These are phyloP conservation scores for Metarhizium brunneum DNA, from an alignment of 2,329 filamentous ascomycete genomes.

Conservation along the genomic window DNA sequence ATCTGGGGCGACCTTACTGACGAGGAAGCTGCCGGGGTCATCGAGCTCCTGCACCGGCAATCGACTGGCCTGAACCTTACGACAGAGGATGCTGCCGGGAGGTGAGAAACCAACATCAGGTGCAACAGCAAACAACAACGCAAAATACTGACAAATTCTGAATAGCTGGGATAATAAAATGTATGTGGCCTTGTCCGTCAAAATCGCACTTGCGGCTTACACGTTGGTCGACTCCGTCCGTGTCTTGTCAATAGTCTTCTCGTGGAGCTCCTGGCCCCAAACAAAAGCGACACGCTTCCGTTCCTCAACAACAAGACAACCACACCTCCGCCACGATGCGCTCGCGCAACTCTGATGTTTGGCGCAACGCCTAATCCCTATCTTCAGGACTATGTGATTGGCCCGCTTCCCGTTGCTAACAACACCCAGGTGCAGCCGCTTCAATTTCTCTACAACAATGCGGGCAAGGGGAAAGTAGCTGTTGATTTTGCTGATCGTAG, in stretches of 20 bases:
- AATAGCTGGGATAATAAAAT: neutral
- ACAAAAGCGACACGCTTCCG: constrained; percentile 37
- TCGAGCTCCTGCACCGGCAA: neutral
- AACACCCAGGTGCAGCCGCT: constrained; percentile 20
- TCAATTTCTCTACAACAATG: constrained; percentile 5
- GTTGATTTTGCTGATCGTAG: neutral
- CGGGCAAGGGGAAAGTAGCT: constrained; percentile 23
- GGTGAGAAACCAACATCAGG: neutral
- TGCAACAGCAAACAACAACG: neutral
- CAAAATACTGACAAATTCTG: neutral
- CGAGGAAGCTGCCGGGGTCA: neutral
- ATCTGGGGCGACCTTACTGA: neutral
- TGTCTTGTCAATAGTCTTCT: neutral
- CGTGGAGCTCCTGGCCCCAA: constrained; percentile 31
- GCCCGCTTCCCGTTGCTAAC: constrained; percentile 36
- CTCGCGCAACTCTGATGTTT: constrained; percentile 32
- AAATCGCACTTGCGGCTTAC: neutral
- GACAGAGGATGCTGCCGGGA: neutral
- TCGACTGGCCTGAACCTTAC: neutral
- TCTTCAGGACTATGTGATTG: constrained; percentile 36
- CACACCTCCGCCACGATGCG: constrained; percentile 28
- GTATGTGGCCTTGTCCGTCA: neutral
- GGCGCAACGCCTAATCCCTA: constrained; percentile 25
- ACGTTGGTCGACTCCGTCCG: neutral
- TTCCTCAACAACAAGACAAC: constrained; percentile 31